Conservation (phyloP, 306 rosid genomes). For the Rosa persica region DNA sequence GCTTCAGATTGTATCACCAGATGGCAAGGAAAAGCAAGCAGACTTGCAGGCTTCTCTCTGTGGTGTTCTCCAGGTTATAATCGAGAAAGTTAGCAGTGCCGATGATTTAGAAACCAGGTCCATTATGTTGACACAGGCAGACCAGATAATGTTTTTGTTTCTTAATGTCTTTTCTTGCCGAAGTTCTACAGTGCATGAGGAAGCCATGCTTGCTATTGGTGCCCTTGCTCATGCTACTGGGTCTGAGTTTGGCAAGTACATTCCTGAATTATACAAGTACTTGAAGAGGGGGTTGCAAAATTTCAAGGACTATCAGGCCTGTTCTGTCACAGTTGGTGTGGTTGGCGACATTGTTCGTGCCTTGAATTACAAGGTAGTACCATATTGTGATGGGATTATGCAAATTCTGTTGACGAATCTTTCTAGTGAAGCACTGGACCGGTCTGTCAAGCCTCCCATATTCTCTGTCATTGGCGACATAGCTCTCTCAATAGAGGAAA, state of each 20-base stretch:
- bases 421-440: slow-evolving; percentile 30
- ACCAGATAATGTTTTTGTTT: slow-evolving; percentile 32
- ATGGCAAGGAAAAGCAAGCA: slow-evolving; percentile 36
- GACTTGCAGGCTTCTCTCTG: slow-evolving; percentile 38
- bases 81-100: slow-evolving; percentile 32
- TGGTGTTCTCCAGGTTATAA: slow-evolving; percentile 39
- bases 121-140: slow-evolving; percentile 28
- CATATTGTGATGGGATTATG: slow-evolving; percentile 33
- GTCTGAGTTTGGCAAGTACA: slow-evolving; percentile 13
- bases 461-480: slow-evolving; percentile 37
- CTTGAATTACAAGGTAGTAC: slow-evolving; percentile 31
- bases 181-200: slow-evolving; percentile 42
- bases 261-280: slow-evolving; percentile 29
- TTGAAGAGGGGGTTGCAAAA: slow-evolving; percentile 40
- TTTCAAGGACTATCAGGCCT: slow-evolving; percentile 34
- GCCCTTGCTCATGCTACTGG: slow-evolving; percentile 36
- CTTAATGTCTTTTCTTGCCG: slow-evolving; percentile 37
- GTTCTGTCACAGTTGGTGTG: slow-evolving; percentile 39
- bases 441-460: slow-evolving; percentile 39
- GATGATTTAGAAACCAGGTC: slow-evolving; percentile 18
- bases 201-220: slow-evolving; percentile 43
- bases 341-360: slow-evolving; percentile 39
- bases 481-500: slow-evolving; percentile 33
- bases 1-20: slow-evolving; percentile 27
- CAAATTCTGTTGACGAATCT: slow-evolving; percentile 22